phyloP scores from a whole-genome alignment of 768 basidiomycete genomes.

The Lactifluus volemus region DNA sequence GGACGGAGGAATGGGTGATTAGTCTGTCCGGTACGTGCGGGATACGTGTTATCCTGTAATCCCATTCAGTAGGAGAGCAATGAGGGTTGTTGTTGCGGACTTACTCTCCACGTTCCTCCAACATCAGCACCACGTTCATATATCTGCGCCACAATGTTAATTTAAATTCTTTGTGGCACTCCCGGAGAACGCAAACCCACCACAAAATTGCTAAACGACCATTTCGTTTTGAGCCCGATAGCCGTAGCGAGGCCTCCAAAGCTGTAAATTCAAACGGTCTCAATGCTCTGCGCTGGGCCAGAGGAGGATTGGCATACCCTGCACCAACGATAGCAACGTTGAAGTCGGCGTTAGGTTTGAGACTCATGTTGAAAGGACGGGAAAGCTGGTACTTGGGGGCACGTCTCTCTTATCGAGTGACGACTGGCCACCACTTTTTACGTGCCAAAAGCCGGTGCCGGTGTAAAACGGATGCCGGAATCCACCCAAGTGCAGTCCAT shows the following conservation, averaged over 20 bases:
- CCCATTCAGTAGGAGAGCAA: too few relatives aligned
- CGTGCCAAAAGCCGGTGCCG: too few relatives aligned
- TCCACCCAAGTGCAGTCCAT: too few relatives aligned
- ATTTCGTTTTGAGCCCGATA: constrained; percentile 26
- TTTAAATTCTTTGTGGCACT: background rate
- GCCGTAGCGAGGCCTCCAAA: constrained; percentile 25
- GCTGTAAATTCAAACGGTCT: constrained; percentile 4
- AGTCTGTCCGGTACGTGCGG: constrained; percentile 3
- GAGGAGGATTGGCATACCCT: constrained; percentile 13
- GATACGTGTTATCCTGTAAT: constrained; percentile 21
- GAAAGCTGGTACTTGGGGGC: too few relatives aligned
- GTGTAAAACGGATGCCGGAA: too few relatives aligned
- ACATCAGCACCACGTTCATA: constrained; percentile 25
- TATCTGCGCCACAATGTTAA: constrained; percentile 20
- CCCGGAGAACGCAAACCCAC: constrained; percentile 17
- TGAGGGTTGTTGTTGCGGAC: background rate
- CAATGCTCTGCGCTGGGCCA: background rate
- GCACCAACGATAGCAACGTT: constrained; percentile 22
- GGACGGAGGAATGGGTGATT: background rate
- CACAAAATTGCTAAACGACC: constrained; percentile 24
- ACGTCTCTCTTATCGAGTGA: too few relatives aligned
- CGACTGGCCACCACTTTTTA: too few relatives aligned
- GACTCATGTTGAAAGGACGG: background rate
- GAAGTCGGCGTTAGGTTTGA: background rate
- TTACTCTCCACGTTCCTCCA: constrained; percentile 24